Percentiles rank a stretch among this genome's conserved stretches.
phyloP scores from a whole-genome alignment of 805 yeast genomes.

The Komagataella mondaviorum region DNA sequence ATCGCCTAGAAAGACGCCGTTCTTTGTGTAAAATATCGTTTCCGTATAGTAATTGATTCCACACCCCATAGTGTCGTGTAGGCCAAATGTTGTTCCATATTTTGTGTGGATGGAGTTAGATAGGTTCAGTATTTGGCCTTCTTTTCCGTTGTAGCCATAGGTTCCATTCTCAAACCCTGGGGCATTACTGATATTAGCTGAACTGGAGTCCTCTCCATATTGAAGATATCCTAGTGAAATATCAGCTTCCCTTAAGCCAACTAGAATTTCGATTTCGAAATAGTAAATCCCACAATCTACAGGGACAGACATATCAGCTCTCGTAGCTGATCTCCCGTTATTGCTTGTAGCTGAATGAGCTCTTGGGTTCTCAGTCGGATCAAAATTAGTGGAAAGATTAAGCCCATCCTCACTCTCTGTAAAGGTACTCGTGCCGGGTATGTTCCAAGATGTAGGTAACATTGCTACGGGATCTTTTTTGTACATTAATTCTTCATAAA shows the following conservation, averaged over 20 bases:
- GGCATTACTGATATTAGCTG: conserved; percentile 17
- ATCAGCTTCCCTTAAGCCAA: conserved; percentile 23
- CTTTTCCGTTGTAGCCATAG: conserved; percentile 41
- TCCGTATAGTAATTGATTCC: conserved; percentile 62
- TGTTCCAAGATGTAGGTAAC: neutral
- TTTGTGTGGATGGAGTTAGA: conserved; percentile 23
- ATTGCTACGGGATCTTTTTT: neutral
- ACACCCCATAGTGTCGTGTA: conserved; percentile 65
- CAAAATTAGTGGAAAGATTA: neutral
- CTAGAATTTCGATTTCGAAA: conserved; percentile 29
- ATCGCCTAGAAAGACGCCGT: conserved; percentile 52
- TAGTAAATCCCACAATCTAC: conserved; percentile 32
- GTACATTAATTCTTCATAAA: neutral
- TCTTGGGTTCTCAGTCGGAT: neutral
- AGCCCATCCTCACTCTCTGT: neutral
- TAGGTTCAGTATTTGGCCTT: conserved; percentile 26
- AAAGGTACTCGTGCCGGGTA: neutral
- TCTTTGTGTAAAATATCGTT: conserved; percentile 64
- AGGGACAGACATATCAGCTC: conserved; percentile 22
- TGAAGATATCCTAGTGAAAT: conserved; percentile 31
- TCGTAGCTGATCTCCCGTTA: conserved; percentile 7
- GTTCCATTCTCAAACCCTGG: conserved; percentile 34
- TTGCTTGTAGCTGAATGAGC: neutral
- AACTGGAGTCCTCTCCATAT: conserved; percentile 11
- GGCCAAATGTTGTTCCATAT: conserved; percentile 30